Evolutionary conservation across 345 rosid genomes (phyloP).

Genomic region (Limnanthes douglasii): DNA sequence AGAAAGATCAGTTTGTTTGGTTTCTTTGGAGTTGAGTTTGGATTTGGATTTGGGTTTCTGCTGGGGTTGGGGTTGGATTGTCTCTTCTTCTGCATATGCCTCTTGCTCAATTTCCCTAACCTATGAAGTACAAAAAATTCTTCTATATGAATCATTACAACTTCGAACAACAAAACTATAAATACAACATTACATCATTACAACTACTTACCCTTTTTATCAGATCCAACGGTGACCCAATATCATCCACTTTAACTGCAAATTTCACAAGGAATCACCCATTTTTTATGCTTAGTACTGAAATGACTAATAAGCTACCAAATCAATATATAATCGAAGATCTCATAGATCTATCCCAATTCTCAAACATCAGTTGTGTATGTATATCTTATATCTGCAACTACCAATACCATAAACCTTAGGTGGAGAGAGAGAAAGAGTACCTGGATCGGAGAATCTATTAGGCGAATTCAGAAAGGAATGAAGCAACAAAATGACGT

Average conservation of each 20-base stretch:
- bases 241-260: too few relatives aligned
- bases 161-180: too few relatives aligned
- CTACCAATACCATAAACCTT: too few relatives aligned
- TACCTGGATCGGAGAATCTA: constrained; percentile 15
- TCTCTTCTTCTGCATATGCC: constrained; percentile 29
- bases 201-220: constrained; percentile 49
- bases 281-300: too few relatives aligned
- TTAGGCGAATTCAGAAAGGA: constrained; percentile 48
- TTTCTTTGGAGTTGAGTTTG: constrained; percentile 27
- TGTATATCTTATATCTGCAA: too few relatives aligned
- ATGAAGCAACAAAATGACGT: constrained; percentile 32
- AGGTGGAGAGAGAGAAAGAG: not conserved
- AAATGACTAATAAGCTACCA: too few relatives aligned
- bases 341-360: too few relatives aligned
- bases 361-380: too few relatives aligned
- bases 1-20: constrained; percentile 70
- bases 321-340: too few relatives aligned
- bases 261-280: too few relatives aligned
- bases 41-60: constrained; percentile 47
- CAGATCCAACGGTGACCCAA: constrained; percentile 61
- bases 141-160: too few relatives aligned
- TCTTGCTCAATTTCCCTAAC: constrained; percentile 83
- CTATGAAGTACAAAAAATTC: constrained; percentile 17
- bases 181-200: not conserved
- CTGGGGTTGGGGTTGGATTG: constrained; percentile 28